Evolutionary conservation across 176 grass and related monocot genomes (phyloP).

Genomic region (Guadua angustifolia): DNA sequence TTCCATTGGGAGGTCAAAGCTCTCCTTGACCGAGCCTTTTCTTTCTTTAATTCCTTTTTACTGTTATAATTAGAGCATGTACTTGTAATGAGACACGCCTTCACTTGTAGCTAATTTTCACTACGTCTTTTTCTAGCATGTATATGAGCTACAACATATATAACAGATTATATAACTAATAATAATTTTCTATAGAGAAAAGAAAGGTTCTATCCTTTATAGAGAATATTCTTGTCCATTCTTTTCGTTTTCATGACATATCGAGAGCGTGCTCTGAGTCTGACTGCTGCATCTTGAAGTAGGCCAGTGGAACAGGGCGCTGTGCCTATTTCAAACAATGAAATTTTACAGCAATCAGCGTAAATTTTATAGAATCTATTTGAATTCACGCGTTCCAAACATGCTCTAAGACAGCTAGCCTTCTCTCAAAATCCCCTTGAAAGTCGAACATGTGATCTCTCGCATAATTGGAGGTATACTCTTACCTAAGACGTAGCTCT

Average conservation of each 20-base stretch:
- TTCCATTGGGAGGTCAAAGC: constrained; percentile 47
- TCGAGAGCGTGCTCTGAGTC: not conserved
- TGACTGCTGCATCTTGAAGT: not conserved
- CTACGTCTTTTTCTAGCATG: not conserved
- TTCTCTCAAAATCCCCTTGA: not conserved
- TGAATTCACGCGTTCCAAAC: not conserved
- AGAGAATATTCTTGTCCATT: constrained; percentile 34
- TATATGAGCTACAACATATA: constrained; percentile 20
- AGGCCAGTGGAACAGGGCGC: not conserved
- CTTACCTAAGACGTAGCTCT: not conserved
- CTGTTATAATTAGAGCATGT: constrained; percentile 59
- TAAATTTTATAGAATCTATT: not conserved
- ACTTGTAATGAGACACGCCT: constrained; percentile 52
- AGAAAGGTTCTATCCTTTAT: not conserved
- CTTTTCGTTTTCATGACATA: not conserved
- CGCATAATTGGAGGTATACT: no score
- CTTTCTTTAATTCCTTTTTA: constrained; percentile 29
- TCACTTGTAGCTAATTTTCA: constrained; percentile 30
- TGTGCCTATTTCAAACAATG: not conserved
- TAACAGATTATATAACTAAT: not conserved
- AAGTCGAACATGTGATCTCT: no score
- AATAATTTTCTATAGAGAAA: not conserved
- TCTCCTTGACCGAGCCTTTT: constrained; percentile 50
- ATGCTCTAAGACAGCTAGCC: no score
- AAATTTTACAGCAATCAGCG: no score